Evolutionary conservation across 2,329 filamentous ascomycete species (phyloP).

Genomic region (Sporothrix schenckii): DNA sequence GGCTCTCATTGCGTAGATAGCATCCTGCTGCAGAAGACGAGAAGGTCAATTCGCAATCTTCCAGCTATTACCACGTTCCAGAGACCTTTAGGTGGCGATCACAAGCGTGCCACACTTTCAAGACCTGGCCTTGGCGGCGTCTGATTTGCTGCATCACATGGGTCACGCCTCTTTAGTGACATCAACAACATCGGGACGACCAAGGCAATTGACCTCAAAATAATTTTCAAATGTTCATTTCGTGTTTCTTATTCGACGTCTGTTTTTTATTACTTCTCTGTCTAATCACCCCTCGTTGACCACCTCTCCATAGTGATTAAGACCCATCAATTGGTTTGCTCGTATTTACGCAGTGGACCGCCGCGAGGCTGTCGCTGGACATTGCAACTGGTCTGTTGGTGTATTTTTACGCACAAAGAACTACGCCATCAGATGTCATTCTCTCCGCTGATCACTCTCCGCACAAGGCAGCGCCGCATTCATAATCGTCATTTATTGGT

Average conservation of each 20-base stretch:
- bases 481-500: background rate
- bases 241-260: no score
- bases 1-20: background rate
- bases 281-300: background rate
- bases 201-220: background rate
- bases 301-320: constrained; percentile 1
- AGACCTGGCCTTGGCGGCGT: constrained; percentile 8
- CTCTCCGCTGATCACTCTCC: background rate
- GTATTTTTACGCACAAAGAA: constrained; percentile 10
- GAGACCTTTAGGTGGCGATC: background rate
- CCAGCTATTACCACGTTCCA: background rate
- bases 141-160: constrained; percentile 17
- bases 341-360: background rate
- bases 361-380: constrained; percentile 6
- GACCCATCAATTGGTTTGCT: background rate
- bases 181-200: constrained; percentile 19
- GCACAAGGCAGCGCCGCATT: background rate
- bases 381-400: no score
- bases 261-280: background rate
- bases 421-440: constrained; percentile 15
- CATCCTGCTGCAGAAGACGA: constrained; percentile 7
- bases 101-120: constrained; percentile 11
- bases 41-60: background rate
- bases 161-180: constrained; percentile 7
- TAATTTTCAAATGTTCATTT: background rate